Conservation (phyloP, 352 stramenopile species). For the Phytophthora rubi region DNA sequence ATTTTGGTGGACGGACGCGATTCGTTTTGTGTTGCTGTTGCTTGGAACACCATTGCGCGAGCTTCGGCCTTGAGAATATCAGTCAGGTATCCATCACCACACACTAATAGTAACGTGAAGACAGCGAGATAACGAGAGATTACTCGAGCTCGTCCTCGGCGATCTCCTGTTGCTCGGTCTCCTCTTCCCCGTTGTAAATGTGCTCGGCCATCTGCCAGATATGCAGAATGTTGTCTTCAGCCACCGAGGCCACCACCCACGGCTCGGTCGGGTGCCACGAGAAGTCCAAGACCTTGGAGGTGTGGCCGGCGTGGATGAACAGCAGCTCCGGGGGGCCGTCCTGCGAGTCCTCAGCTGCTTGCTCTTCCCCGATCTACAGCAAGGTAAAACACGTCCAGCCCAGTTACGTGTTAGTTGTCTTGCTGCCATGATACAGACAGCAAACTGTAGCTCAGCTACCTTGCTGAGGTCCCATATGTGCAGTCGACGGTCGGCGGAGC, state of each 20-base stretch:
- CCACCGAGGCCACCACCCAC: constrained; percentile 96
- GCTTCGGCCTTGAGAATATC: no score
- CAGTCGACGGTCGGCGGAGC: constrained; percentile 94
- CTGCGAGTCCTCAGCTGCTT: constrained; percentile 95
- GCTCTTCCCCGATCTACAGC: constrained; percentile 93
- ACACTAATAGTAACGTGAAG: not conserved
- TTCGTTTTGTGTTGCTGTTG: not conserved
- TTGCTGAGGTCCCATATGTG: constrained; percentile 97
- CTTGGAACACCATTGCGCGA: no score
- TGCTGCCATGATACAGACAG: not conserved
- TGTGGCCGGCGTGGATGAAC: constrained; percentile 99
- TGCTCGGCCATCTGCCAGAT: constrained; percentile 99
- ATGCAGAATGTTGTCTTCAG: constrained; percentile 99
- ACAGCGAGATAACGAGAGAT: no score
- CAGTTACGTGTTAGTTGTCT: no score
- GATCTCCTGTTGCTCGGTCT: constrained; percentile 52
- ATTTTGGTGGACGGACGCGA: not conserved
- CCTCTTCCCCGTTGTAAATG: constrained; percentile 94
- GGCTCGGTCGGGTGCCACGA: constrained; percentile 95
- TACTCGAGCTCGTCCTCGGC: constrained; percentile 79
- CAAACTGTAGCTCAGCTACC: constrained; percentile 8
- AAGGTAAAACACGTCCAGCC: not conserved
- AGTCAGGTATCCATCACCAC: not conserved
- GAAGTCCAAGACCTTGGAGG: constrained; percentile 97
- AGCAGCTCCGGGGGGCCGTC: constrained; percentile 98